Evolutionary conservation across 2,329 filamentous ascomycete genomes (phyloP).

Genomic region (Lachnellula hyalina): DNA sequence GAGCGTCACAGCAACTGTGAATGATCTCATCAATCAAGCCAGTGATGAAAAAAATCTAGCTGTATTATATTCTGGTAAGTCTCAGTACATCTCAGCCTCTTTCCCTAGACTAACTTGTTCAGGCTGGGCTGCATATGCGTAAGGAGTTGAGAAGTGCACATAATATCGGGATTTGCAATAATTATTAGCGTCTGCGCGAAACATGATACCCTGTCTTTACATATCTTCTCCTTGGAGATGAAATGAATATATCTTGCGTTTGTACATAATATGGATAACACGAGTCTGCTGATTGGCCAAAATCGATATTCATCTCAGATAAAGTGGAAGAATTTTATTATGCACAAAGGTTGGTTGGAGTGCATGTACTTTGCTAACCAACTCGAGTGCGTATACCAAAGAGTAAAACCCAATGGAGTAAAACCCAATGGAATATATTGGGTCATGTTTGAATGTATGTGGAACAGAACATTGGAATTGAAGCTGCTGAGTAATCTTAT

Average conservation of each 20-base stretch:
- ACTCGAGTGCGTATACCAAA: too few species aligned
- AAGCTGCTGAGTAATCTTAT: too few species aligned
- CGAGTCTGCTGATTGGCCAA: not conserved
- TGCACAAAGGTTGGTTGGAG: not conserved
- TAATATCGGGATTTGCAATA: not conserved
- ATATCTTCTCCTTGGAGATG: not conserved
- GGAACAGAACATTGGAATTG: not conserved
- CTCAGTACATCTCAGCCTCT: not conserved
- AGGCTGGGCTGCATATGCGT: constrained; percentile 49
- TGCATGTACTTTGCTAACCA: not conserved
- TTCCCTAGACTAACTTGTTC: constrained; percentile 8
- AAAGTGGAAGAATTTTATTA: not conserved
- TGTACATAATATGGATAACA: not conserved
- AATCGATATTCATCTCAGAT: too few species aligned
- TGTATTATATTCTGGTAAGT: constrained; percentile 66
- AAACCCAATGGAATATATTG: too few species aligned
- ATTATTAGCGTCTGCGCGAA: not conserved
- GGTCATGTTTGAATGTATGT: not conserved
- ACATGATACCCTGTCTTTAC: not conserved
- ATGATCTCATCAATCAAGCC: constrained; percentile 93
- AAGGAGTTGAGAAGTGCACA: not conserved
- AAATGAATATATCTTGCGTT: not conserved
- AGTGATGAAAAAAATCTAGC: constrained; percentile 90
- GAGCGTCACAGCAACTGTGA: constrained; percentile 92
- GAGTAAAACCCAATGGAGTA: too few species aligned